These are phyloP conservation scores for Hawksworthiomyces lignivorus DNA, from an alignment of 2,329 filamentous ascomycete genomes.

Conservation along the genomic window DNA sequence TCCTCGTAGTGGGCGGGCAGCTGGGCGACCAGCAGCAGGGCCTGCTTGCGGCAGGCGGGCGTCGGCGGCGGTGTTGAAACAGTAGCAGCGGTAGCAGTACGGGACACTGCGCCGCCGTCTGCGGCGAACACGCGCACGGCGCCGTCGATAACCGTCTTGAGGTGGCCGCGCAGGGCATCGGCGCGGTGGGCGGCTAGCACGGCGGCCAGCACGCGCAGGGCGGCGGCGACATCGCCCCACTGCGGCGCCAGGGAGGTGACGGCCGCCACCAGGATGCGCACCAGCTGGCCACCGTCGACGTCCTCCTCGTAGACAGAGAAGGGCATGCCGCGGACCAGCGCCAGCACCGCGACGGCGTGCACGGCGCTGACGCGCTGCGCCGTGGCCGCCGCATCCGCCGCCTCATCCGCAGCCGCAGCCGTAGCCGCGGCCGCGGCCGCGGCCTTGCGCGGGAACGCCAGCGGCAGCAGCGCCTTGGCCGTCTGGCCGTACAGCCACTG, in stretches of 20 bases:
- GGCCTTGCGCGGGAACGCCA: constrained; percentile 29
- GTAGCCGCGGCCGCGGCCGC: neutral
- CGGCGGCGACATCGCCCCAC: constrained; percentile 37
- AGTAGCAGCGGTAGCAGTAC: neutral
- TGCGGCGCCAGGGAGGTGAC: constrained; percentile 31
- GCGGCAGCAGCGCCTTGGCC: constrained; percentile 35
- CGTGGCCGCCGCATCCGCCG: neutral
- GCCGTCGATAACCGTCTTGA: constrained; percentile 41
- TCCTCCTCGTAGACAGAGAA: constrained; percentile 47
- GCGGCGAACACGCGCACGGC: constrained; percentile 29
- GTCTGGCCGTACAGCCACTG: constrained; percentile 43
- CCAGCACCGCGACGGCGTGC: constrained; percentile 40
- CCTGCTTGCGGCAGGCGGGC: constrained; percentile 35
- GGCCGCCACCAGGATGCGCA: constrained; percentile 41
- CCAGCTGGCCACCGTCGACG: constrained; percentile 29
- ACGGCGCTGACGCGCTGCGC: constrained; percentile 23
- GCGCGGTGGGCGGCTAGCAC: constrained; percentile 39
- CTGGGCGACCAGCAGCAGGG: constrained; percentile 38
- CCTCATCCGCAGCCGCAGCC: constrained; percentile 8
- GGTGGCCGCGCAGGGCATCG: constrained; percentile 37
- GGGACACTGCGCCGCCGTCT: constrained; percentile 3
- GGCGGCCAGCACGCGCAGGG: constrained; percentile 40
- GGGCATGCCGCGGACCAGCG: constrained; percentile 40
- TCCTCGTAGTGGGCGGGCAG: constrained; percentile 43
- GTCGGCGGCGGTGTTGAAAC: neutral